Evolutionary conservation across 345 rosid genomes (phyloP).

Genomic region (Eucalyptus decipiens): DNA sequence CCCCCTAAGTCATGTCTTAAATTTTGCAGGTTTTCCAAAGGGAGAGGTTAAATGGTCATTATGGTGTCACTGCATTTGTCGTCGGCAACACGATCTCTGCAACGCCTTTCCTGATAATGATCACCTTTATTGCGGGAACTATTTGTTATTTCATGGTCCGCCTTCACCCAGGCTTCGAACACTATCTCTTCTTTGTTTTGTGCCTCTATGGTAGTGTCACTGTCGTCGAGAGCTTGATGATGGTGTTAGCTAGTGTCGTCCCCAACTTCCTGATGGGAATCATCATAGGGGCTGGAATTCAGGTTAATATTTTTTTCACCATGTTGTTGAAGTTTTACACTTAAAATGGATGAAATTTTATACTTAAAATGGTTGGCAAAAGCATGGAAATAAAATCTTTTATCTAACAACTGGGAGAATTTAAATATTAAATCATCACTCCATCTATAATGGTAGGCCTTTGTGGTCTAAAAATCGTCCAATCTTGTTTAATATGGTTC

Average conservation of each 20-base stretch:
- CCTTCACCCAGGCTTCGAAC: slow-evolving; percentile 76
- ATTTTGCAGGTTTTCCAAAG: slow-evolving; percentile 77
- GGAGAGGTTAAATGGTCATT: slow-evolving; percentile 92
- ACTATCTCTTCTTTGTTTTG: slow-evolving; percentile 74
- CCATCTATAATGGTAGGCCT: background rate
- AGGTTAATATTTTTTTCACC: slow-evolving; percentile 16
- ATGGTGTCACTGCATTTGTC: slow-evolving; percentile 80
- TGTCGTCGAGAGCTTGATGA: slow-evolving; percentile 96
- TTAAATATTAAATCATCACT: background rate
- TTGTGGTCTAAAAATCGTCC: background rate
- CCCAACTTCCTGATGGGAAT: slow-evolving; percentile 99
- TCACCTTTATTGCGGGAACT: slow-evolving; percentile 81
- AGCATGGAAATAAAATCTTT: background rate
- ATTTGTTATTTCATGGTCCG: slow-evolving; percentile 88
- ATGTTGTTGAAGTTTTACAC: background rate
- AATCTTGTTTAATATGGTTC: background rate
- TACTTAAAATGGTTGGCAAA: background rate
- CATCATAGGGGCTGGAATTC: slow-evolving; percentile 93
- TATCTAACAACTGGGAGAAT: background rate
- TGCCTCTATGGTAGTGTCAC: slow-evolving; percentile 91
- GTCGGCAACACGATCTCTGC: slow-evolving; percentile 83
- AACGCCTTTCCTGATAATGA: slow-evolving; percentile 68
- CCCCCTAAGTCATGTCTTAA: background rate
- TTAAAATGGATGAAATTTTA: background rate
- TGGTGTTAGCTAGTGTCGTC: slow-evolving; percentile 83